Evolutionary conservation across 176 grass and related monocot species (phyloP).

Genomic region (Olyra latifolia): DNA sequence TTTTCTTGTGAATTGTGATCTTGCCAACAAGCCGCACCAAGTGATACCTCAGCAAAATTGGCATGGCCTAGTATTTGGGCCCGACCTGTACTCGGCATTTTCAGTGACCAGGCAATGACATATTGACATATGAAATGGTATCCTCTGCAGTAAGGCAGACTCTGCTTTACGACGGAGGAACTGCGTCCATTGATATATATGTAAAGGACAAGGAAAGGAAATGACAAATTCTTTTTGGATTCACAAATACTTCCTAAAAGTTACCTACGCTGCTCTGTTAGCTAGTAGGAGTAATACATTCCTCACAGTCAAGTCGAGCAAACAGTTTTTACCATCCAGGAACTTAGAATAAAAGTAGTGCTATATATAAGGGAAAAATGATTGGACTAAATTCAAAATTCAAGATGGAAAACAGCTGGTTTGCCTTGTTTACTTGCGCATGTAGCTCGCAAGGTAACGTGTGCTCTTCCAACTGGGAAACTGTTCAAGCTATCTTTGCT

Average conservation of each 20-base stretch:
- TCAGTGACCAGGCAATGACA: not conserved
- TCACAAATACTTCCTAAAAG: not conserved
- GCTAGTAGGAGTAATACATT: too few relatives aligned
- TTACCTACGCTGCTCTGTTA: not conserved
- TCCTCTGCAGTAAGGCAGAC: too few relatives aligned
- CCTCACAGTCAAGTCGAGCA: not conserved
- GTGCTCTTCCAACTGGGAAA: not conserved
- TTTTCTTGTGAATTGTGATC: constrained; percentile 9
- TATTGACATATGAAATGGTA: too few relatives aligned
- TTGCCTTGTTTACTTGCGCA: not conserved
- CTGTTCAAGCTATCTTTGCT: not conserved
- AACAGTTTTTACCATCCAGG: not conserved
- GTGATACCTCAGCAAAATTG: not conserved
- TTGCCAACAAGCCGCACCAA: not conserved
- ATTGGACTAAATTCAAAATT: not conserved
- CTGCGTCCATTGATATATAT: too few relatives aligned
- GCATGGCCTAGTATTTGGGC: not conserved
- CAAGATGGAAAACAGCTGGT: not conserved
- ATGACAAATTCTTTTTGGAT: not conserved
- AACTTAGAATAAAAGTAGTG: not conserved
- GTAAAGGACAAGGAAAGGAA: constrained; percentile 3
- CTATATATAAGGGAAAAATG: not conserved
- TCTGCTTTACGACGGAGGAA: too few relatives aligned
- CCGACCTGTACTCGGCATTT: not conserved
- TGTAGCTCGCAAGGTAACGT: not conserved